Percentiles rank a stretch among this genome's conserved stretches.
These are phyloP conservation scores for Apiotrichum siamense DNA, from an alignment of 1,284 basidiomycete genomes.

Conservation along the genomic window DNA sequence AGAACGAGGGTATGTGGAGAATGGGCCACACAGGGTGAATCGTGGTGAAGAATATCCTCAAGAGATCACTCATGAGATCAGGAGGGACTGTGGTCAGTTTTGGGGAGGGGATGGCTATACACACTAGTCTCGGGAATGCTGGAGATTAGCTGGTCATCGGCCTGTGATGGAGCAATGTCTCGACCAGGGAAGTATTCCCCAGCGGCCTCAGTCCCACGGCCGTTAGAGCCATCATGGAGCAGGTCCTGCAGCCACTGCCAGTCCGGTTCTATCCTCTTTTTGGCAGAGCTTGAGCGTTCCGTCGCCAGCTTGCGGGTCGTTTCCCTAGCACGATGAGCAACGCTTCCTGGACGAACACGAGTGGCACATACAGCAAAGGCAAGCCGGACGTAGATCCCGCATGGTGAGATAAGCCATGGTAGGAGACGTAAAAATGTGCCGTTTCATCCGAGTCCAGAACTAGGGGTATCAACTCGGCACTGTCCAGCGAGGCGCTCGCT, in stretches of 20 bases:
- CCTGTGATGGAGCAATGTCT: not conserved
- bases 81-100: constrained; percentile 2
- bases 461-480: not conserved
- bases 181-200: constrained; percentile 14
- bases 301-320: not conserved
- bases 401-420: constrained; percentile 11
- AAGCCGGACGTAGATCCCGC: constrained; percentile 17
- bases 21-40: constrained; percentile 20
- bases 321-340: too few relatives aligned
- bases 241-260: constrained; percentile 17
- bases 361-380: constrained; percentile 17
- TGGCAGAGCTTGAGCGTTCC: not conserved
- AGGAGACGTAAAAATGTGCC: constrained; percentile 13
- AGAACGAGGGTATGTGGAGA: constrained; percentile 16
- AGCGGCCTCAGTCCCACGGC: not conserved
- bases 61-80: constrained; percentile 9
- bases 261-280: constrained; percentile 4
- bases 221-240: constrained; percentile 3
- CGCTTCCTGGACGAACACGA: too few relatives aligned
- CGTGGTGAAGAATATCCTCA: constrained; percentile 15
- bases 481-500: not conserved
- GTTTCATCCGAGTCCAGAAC: constrained; percentile 4
- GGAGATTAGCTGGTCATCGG: constrained; percentile 4
- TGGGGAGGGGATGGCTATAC: not conserved
- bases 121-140: constrained; percentile 5